phyloP scores from a whole-genome alignment of 371 early-diverging fungal genomes.

The Blakeslea trispora region DNA sequence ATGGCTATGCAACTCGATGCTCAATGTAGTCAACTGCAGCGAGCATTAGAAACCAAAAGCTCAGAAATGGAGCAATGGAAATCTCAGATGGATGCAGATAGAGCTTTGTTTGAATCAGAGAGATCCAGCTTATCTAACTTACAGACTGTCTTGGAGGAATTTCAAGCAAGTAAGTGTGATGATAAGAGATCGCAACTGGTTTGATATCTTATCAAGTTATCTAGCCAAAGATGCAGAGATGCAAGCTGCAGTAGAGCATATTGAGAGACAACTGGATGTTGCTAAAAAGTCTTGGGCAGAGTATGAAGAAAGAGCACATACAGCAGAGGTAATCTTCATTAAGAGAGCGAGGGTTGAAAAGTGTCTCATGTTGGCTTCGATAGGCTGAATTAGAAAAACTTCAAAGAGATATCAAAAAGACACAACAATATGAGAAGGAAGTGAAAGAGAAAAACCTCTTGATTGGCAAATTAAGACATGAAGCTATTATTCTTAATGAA shows the following conservation, averaged over 20 bases:
- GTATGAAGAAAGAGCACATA: constrained; percentile 56
- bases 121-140: constrained; percentile 75
- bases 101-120: constrained; percentile 57
- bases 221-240: constrained; percentile 74
- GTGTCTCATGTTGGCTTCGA: too few species aligned
- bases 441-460: constrained; percentile 73
- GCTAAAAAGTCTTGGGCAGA: constrained; percentile 59
- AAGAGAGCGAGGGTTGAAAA: neutral
- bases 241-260: constrained; percentile 72
- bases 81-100: constrained; percentile 29
- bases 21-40: constrained; percentile 54
- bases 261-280: constrained; percentile 59
- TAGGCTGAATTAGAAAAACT: constrained; percentile 56
- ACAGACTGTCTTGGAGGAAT: constrained; percentile 83
- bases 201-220: neutral
- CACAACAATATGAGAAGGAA: constrained; percentile 69
- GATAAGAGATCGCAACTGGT: neutral
- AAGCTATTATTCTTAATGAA: constrained; percentile 81
- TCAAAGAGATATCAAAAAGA: constrained; percentile 59
- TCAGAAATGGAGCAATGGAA: constrained; percentile 47
- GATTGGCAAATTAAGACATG: constrained; percentile 81
- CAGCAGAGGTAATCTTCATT: constrained; percentile 61
- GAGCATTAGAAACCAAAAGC: constrained; percentile 29
- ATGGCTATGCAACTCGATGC: constrained; percentile 61
- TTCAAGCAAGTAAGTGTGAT: constrained; percentile 69